These are phyloP conservation scores for Fusarium acutatum DNA, from an alignment of 2,329 filamentous ascomycete species.

Conservation along the genomic window DNA sequence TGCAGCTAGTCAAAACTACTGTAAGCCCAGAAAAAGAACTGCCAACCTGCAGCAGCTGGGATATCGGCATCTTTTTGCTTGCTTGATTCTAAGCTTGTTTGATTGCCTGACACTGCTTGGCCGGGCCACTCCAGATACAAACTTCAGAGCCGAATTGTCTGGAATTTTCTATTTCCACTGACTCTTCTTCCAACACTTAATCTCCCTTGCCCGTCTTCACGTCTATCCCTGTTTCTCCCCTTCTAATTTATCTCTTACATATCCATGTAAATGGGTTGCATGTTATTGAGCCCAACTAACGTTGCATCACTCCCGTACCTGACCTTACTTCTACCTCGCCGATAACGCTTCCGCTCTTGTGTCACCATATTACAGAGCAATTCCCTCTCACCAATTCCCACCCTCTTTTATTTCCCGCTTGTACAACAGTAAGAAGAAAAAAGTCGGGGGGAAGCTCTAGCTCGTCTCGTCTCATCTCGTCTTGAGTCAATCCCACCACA, in stretches of 20 bases:
- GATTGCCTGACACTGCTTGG: slow-evolving; percentile 27
- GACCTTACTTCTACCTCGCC: no score
- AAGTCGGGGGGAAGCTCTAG: neutral
- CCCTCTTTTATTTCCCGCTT: neutral
- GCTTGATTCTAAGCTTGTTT: slow-evolving; percentile 15
- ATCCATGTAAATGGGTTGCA: slow-evolving; percentile 12
- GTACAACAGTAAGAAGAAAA: neutral
- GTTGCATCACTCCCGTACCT: slow-evolving; percentile 6
- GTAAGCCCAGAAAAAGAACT: slow-evolving; percentile 9
- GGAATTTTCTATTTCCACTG: slow-evolving; percentile 34
- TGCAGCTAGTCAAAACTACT: slow-evolving; percentile 19
- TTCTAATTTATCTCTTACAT: slow-evolving; percentile 23
- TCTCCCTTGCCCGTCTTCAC: slow-evolving; percentile 9
- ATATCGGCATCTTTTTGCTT: slow-evolving; percentile 22
- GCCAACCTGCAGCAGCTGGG: slow-evolving; percentile 1
- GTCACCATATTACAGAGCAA: neutral
- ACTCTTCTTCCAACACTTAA: slow-evolving; percentile 7
- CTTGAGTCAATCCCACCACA: slow-evolving; percentile 1
- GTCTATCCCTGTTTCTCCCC: slow-evolving; percentile 1
- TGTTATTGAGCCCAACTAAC: slow-evolving; percentile 26
- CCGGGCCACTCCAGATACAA: neutral
- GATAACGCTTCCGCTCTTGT: slow-evolving; percentile 5
- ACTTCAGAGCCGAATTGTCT: slow-evolving; percentile 10
- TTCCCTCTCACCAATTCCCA: neutral
- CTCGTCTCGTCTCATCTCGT: neutral